Evolutionary conservation across 2,329 filamentous ascomycete species (phyloP).

Genomic region (Trichoderma sp.): DNA sequence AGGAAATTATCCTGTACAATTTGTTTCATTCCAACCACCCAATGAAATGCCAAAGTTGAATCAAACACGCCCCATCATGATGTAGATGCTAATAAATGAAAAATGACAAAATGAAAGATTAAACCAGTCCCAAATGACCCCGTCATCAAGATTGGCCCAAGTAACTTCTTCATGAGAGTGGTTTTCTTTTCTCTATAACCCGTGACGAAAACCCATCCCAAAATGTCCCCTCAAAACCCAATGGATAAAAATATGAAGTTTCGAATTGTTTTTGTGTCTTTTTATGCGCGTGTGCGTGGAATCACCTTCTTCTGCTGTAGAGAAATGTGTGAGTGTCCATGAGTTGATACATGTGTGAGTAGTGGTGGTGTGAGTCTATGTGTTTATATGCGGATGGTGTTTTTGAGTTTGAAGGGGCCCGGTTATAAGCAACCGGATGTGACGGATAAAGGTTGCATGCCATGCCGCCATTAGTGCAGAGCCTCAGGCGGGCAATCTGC

Average conservation of each 20-base stretch:
- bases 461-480: conserved; percentile 5
- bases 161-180: background rate
- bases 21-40: conserved; percentile 2
- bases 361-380: background rate
- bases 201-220: background rate
- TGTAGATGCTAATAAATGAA: background rate
- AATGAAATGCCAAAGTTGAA: background rate
- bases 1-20: background rate
- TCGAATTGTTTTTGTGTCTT: background rate
- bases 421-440: conserved; percentile 3
- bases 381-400: background rate
- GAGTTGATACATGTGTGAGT: background rate
- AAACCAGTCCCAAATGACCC: background rate
- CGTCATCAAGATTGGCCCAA: background rate
- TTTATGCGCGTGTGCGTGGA: background rate
- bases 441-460: background rate
- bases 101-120: background rate
- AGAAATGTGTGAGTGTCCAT: conserved; percentile 5
- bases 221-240: background rate
- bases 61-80: conserved; percentile 14
- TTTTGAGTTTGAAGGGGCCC: background rate
- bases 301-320: background rate
- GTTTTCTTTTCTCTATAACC: conserved; percentile 4
- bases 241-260: background rate
- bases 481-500: background rate